Base-by-base conservation (phyloP, 345 rosid genomes). In the Triadica sebifera region DNA sequence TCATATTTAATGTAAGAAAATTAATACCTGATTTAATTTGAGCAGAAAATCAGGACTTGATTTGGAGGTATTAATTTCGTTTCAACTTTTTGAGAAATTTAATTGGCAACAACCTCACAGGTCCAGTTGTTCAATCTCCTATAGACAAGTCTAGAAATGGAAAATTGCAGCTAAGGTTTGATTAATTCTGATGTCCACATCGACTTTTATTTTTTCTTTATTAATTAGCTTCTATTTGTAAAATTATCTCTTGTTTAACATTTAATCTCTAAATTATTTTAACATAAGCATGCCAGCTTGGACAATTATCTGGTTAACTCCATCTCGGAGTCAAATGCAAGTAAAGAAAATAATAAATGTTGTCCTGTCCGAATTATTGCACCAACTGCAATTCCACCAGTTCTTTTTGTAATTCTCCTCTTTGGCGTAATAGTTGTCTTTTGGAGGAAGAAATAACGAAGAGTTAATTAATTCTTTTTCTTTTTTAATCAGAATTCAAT, bases 51-150 rank as follows among this genome's bases (percentile, higher is more conserved):
- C n/a, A n/a, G n/a, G n/a, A n/a, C 34, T 29, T 29, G 34, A 29
- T 29, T 29, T 29, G 34, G 34, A 29, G 34, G 34, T 29, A 29
- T 29, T 29, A 29, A 29, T 29, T 29, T 29, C 12, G 1, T 52
- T 13, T 52, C 16, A 0, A 55, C 25, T 55, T 10, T 51, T 72
- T 0, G 67, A 83, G 86, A 46, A 74, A 83, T 45, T 64, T 83
- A 57, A 25, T 57, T 45, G 81, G 77, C 50, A 83, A 80, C 77
- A 67, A 56, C 12, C 76, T 83, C 50, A 58, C 72, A 24, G 81
- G 86, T 12, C 6, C 69, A 11, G 47, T 83, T 46, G 81, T 83
- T 12, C 15, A 51, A 29, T 65, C 53, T 39, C 79, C 80, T 25
- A 4, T 37, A 38, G 53, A 46, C 53, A 64, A 53, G 37, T n/a